Base-by-base conservation (phyloP, 345 rosid genomes). In the Citrus sp. region DNA sequence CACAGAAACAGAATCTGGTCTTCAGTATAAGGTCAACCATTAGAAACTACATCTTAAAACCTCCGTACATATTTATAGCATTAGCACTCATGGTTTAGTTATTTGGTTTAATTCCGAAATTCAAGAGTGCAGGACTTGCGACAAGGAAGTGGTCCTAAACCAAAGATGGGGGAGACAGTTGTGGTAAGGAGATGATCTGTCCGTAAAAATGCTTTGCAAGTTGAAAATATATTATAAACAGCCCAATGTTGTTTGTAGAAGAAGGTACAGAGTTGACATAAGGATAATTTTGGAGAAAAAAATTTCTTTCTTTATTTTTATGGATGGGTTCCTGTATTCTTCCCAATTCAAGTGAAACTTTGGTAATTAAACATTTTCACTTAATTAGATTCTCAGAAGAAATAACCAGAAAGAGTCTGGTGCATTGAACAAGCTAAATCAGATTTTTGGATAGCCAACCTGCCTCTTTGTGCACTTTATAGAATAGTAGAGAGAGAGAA, bases 1-100 rank as follows among this genome's bases (percentile, higher is more conserved):
- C 82, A 90, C 81, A 4, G 92, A 89, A 82, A 93, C 98, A 1
- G 89, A 81, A 65, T 89, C 98, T 74, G 98, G 97, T 80, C 98
- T 95, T 86, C 98, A 95, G 84, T 93, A 90, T 85, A 93, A 95
- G 99, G 97, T 95, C 77, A 67, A n/a, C 35, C 77, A 24, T 82
- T 34, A 14, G 60, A 49, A 42, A 25, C 62, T 66, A 32, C 77
- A 80, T 63, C 9, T 71, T 32, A 56, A 54, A 38, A 32, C 65
- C 74, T 75, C 70, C 24, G 5, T 56, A 3, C 42, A 8, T 25
- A 56, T 13, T 32, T 25, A 16, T 13, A 4, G 71, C 51, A 14
- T 35, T 13, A n/a, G 32, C 37, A 28, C 40, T 64, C 68, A 22
- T 10, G 16, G 54, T 68, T 78, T 10, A 28, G 61, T 82, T 78